A percentile compares a stretch with the other conserved stretches of the same genome.
phyloP scores from a whole-genome alignment of 192 early-diverging fungal genomes.

The Glomus cerebriforme region DNA sequence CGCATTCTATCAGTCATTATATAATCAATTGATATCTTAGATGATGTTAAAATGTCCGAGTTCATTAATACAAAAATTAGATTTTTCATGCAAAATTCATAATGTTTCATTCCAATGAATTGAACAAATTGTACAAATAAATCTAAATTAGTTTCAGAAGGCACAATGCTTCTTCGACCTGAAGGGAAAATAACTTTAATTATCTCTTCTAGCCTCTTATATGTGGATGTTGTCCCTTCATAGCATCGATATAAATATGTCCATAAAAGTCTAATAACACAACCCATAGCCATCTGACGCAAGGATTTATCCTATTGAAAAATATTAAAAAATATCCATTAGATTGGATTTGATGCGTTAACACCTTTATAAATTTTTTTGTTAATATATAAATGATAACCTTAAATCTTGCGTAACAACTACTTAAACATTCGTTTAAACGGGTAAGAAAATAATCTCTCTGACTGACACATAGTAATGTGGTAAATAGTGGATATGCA shows the following conservation, averaged over 20 bases:
- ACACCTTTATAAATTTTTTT: neutral
- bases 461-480: constrained; percentile 86
- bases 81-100: constrained; percentile 69
- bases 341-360: neutral
- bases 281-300: constrained; percentile 75
- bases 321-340: neutral
- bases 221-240: constrained; percentile 59
- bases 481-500: constrained; percentile 83
- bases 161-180: constrained; percentile 53
- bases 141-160: constrained; percentile 66
- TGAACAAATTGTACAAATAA: constrained; percentile 74
- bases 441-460: constrained; percentile 87
- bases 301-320: constrained; percentile 67
- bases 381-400: constrained; percentile 3
- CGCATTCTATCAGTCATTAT: constrained; percentile 71
- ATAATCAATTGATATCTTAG: constrained; percentile 50
- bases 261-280: constrained; percentile 85
- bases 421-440: constrained; percentile 70
- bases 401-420: constrained; percentile 67
- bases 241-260: constrained; percentile 90
- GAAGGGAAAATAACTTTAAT: constrained; percentile 68
- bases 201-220: constrained; percentile 58
- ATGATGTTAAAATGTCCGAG: constrained; percentile 50
- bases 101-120: constrained; percentile 61
- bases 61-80: constrained; percentile 68